These are phyloP conservation scores for Calonectria hawksworthii DNA, from an alignment of 2,329 filamentous ascomycete species.

Conservation along the genomic window DNA sequence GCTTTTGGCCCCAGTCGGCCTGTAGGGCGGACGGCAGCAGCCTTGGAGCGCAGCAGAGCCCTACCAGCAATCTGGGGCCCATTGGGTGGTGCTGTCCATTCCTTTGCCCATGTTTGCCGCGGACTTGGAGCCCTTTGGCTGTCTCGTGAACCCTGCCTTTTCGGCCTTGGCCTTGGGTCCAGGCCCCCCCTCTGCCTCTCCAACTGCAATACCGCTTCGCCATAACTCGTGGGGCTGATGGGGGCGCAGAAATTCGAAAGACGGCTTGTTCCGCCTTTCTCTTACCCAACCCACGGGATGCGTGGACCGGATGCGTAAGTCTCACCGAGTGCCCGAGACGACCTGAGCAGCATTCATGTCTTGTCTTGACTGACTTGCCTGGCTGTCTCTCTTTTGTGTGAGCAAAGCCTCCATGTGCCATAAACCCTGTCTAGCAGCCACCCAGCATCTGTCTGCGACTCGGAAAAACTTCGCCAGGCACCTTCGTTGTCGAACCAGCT, in stretches of 20 bases:
- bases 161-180: slow-evolving; percentile 17
- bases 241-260: slow-evolving; percentile 13
- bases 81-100: slow-evolving; percentile 17
- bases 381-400: neutral
- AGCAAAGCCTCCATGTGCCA: neutral
- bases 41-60: slow-evolving; percentile 29
- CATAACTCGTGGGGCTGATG: slow-evolving; percentile 35
- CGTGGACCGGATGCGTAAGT: slow-evolving; percentile 21
- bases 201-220: slow-evolving; percentile 34
- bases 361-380: neutral
- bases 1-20: slow-evolving; percentile 26
- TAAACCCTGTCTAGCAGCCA: neutral
- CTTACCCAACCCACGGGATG: slow-evolving; percentile 42
- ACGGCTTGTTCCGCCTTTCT: slow-evolving; percentile 24
- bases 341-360: neutral
- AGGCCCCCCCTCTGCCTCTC: slow-evolving; percentile 29
- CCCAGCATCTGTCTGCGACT: neutral
- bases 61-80: slow-evolving; percentile 29
- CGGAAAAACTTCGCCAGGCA: neutral
- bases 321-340: slow-evolving; percentile 17
- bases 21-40: slow-evolving; percentile 30
- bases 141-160: slow-evolving; percentile 23
- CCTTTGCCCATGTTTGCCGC: slow-evolving; percentile 21
- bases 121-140: slow-evolving; percentile 9
- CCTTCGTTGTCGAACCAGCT: neutral